Conservation (phyloP, 805 yeast species). For the Brettanomyces nanus region DNA sequence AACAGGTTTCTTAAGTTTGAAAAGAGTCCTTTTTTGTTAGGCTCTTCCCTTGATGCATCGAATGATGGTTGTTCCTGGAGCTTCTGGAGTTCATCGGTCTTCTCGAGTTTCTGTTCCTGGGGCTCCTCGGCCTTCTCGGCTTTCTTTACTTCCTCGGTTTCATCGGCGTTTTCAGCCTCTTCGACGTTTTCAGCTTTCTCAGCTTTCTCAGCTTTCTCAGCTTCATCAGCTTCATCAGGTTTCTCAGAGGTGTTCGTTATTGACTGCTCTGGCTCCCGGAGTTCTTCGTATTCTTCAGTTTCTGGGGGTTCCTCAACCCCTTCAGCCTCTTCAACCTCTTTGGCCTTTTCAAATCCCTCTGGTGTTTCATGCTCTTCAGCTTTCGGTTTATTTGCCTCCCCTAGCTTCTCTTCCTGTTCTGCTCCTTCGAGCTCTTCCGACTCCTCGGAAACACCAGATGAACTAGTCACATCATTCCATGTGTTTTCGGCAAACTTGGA, state of each 20-base stretch:
- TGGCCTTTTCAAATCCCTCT: conserved; percentile 1
- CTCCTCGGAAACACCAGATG: conserved; percentile 3
- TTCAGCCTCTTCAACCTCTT: conserved; percentile 7
- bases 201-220: no score
- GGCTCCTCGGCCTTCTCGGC: no score
- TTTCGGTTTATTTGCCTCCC: conserved; percentile 2
- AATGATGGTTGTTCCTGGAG: no score
- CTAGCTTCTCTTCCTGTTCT: conserved; percentile 1
- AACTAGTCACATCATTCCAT: neutral
- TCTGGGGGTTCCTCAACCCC: neutral
- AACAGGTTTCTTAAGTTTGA: neutral
- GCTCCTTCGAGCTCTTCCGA: conserved; percentile 3
- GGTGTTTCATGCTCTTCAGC: conserved; percentile 3
- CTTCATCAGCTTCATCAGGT: no score
- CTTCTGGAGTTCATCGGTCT: neutral
- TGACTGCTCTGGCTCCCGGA: no score
- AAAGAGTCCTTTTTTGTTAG: no score
- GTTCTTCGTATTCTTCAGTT: no score
- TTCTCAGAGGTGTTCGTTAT: no score
- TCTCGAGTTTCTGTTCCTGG: neutral
- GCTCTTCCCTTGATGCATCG: no score
- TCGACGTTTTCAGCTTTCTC: no score
- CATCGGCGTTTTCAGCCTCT: conserved; percentile 3
- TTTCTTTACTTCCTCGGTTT: no score
- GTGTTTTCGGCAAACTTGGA: neutral